These are phyloP conservation scores for Amphichorda felina DNA, from an alignment of 2,329 filamentous ascomycete species.

Conservation along the genomic window DNA sequence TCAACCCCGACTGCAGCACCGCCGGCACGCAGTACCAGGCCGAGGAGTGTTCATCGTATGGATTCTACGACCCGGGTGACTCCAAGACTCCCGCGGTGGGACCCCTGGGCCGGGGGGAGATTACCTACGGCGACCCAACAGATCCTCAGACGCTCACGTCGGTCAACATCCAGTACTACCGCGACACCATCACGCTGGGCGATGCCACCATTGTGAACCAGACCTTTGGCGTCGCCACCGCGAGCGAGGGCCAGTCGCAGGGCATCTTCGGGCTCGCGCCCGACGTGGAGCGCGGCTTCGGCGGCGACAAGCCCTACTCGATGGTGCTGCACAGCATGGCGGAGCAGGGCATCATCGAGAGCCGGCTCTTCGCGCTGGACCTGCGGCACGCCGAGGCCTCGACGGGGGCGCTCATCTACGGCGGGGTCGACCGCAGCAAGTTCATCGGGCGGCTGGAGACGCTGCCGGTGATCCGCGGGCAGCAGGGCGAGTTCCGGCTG, in stretches of 20 bases:
- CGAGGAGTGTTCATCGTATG: slow-evolving; percentile 25
- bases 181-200: slow-evolving; percentile 33
- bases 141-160: slow-evolving; percentile 21
- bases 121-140: slow-evolving; percentile 26
- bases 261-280: slow-evolving; percentile 40
- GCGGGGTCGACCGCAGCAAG: slow-evolving; percentile 39
- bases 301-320: slow-evolving; percentile 29
- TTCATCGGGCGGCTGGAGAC: slow-evolving; percentile 32
- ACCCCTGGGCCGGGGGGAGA: slow-evolving; percentile 21
- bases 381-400: slow-evolving; percentile 29
- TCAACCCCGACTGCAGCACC: slow-evolving; percentile 35
- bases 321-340: slow-evolving; percentile 39
- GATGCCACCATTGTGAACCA: slow-evolving; percentile 27
- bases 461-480: slow-evolving; percentile 27
- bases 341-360: slow-evolving; percentile 32
- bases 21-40: slow-evolving; percentile 20
- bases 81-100: slow-evolving; percentile 26
- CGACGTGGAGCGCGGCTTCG: slow-evolving; percentile 25
- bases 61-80: slow-evolving; percentile 28
- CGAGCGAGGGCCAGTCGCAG: slow-evolving; percentile 33
- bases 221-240: slow-evolving; percentile 35
- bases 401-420: slow-evolving; percentile 38
- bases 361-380: slow-evolving; percentile 38
- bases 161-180: slow-evolving; percentile 31
- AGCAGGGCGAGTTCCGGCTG: slow-evolving; percentile 22